Evolutionary conservation across 208 protist genomes (phyloP), one percentile per base, ranked within the genome.

Genomic region (Trypanosoma platydactyli): DNA sequence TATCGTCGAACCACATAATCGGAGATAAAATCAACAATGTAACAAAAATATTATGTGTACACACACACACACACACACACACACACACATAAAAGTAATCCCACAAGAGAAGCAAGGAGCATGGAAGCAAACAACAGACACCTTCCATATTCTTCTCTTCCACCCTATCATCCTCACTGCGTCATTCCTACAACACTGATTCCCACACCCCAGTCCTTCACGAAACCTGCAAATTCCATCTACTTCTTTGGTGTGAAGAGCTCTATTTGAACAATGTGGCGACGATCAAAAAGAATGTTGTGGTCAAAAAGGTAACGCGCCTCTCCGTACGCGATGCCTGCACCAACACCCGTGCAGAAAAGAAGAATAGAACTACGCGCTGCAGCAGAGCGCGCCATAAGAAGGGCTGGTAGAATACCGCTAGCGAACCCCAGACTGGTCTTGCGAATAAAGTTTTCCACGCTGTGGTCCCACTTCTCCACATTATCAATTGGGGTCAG

Each of bases 401-500:
- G 74, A 12, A 96, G 72, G 0, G 83, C 77, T 0, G 85, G 88
- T 3, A 93, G 56, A 57, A 93, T 80, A 41, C 91, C 86, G 16
- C 74, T 64, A 29, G 76, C 81, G 27, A 94, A 76, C 13, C 87
- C 91, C 50, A 96, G 79, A 20, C 74, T 88, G 2, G 86, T 81
- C 71, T 96, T 96, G n/a, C 91, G 91, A 35, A 93, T 76, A 45
- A 89, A 71, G 59, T 79, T 94, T 53, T 96, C 91, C 1, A 94
- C 51, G 24, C 82, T 87, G 65, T 96, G 91, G 44, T 96, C 85
- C 89, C 91, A 96, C 73, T 96, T 96, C 76, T 96, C 91, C 16
- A 84, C 80, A 18, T 64, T 62, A 22, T 51, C 77, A 33, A 95
- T 74, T 18, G 60, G 56, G 1, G 65, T 55, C 2, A 66, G 53